Base-by-base conservation (phyloP, 352 stramenopile species). In the Phytophthora pluvialis region DNA sequence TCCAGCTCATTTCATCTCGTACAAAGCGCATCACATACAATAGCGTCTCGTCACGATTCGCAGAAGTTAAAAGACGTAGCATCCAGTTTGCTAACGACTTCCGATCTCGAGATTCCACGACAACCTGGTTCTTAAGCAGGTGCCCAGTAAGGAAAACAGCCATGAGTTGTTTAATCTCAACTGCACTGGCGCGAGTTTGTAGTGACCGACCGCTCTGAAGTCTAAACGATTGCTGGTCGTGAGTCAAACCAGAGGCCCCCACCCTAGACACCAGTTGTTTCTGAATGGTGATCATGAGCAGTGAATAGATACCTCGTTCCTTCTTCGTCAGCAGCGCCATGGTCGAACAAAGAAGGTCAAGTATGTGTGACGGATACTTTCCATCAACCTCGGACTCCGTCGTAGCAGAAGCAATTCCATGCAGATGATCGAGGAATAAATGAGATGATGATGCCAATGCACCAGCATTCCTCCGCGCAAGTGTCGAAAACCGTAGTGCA, bases 201-300 rank as follows among this genome's bases (percentile, higher is more conserved):
- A 49, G 16, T n/a, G 36, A 54, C 11, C 42, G 63, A 10, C 33
- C 47, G 13, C 43, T 60, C 21, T 73, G 54, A 39, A 68, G 33
- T 28, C 64, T 55, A 31, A 71, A 60, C 16, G 42, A 51, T 36
- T 71, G 77, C 36, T 80, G 64, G 3, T 64, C 66, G 29, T 73
- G 60, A 31, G 18, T 40, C 8, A 72, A 40, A 9, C 46, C 57
- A 5, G 60, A 51, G 8, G 54, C 38, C 33, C 73, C 75, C 2
- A 71, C 56, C 1, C 70, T 75, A 15, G 74, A 75, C 4, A 90
- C 80, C 15, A 92, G 77, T 55, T 94, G 86, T 55, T 94, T 94
- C 57, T 94, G 86, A 49, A 94, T 94, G 7, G 83, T 94, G 46
- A 94, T 94, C 86, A 94, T 90, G 18, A 94, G 60, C 11, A 94